Conservation (phyloP, 495 filamentous ascomycete genomes). For the Copromyces sp. region DNA sequence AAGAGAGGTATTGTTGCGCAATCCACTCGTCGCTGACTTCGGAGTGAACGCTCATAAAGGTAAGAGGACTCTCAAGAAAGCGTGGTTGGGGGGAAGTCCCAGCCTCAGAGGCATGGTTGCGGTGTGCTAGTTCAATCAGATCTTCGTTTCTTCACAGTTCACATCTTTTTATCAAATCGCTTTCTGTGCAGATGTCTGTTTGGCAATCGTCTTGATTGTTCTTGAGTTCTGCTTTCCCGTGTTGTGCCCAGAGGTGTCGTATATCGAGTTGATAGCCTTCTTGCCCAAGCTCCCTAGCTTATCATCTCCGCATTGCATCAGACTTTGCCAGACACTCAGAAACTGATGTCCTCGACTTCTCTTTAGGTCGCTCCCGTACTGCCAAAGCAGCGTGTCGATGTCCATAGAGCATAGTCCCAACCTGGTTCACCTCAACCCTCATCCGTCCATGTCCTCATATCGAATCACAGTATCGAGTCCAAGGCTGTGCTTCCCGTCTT, state of each 20-base stretch:
- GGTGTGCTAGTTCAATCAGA: background rate
- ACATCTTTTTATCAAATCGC: background rate
- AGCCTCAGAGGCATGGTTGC: background rate
- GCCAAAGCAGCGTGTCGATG: background rate
- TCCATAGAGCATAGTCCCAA: background rate
- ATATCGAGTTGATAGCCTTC: background rate
- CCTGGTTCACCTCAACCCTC: background rate
- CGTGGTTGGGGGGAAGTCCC: background rate
- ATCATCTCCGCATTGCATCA: background rate
- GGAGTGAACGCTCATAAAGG: background rate
- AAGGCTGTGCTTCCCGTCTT: background rate
- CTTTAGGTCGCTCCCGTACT: background rate
- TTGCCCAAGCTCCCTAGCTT: background rate
- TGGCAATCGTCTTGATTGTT: background rate
- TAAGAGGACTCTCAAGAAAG: background rate
- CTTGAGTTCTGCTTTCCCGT: background rate
- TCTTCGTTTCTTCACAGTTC: background rate
- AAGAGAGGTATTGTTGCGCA: background rate
- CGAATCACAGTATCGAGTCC: background rate
- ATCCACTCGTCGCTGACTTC: background rate
- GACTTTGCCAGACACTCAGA: background rate
- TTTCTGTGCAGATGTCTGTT: background rate
- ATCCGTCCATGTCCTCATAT: background rate
- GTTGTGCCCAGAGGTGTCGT: background rate
- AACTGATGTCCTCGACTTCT: background rate